Percentiles rank a stretch among this genome's conserved stretches.
phyloP scores from a whole-genome alignment of 164 flowering plant species.

The Cinnamomum micranthum region DNA sequence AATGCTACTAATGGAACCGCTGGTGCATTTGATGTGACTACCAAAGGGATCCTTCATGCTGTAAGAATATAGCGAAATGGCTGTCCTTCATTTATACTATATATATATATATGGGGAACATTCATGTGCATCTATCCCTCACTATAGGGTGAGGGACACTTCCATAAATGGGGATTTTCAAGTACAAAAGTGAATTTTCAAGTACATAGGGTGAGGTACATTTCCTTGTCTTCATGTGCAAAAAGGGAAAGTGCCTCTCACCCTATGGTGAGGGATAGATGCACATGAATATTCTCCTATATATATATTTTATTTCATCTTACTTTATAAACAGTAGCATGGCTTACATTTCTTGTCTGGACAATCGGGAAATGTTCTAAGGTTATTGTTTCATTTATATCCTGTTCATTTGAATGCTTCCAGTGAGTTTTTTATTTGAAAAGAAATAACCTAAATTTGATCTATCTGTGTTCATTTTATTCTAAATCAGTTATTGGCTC shows the following conservation, averaged over 20 bases:
- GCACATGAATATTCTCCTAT: too few relatives aligned
- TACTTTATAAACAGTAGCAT: background rate
- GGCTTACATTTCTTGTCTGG: background rate
- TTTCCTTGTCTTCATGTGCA: too few relatives aligned
- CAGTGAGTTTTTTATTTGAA: background rate
- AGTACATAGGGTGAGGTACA: too few relatives aligned
- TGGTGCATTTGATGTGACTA: slow-evolving; percentile 99
- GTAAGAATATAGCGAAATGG: slow-evolving; percentile 41
- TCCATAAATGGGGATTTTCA: too few relatives aligned
- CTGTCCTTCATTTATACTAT: background rate
- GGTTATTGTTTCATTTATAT: background rate
- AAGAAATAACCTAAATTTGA: too few relatives aligned
- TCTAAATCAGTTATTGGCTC: background rate
- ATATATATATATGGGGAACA: too few relatives aligned
- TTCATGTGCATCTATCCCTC: too few relatives aligned
- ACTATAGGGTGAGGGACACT: too few relatives aligned
- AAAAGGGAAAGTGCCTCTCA: too few relatives aligned
- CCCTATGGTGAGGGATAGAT: too few relatives aligned
- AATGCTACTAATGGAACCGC: slow-evolving; percentile 88
- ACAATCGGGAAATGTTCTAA: background rate
- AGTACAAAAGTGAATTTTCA: too few relatives aligned
- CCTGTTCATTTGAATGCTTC: background rate
- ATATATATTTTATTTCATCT: background rate
- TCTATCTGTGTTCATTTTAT: background rate
- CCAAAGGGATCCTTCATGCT: slow-evolving; percentile 94